Evolutionary conservation across 163 green algal genomes (phyloP), one percentile per base, ranked within the genome.

Genomic region (Chlamydomonas reinhardtii): DNA sequence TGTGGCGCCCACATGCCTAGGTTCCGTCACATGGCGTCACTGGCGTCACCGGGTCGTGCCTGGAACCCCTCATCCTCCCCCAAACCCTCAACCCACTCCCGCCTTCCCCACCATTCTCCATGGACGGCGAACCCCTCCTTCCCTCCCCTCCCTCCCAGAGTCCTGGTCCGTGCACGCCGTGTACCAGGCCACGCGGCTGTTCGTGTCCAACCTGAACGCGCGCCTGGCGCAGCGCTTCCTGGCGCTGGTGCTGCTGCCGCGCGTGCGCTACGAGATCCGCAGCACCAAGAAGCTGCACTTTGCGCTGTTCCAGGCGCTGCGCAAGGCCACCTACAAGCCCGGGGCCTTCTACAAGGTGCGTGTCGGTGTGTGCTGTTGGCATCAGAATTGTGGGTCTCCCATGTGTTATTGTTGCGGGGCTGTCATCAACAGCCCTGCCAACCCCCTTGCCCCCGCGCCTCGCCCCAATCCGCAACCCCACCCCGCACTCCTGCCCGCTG

Each of bases 281-380:
- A 72, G 31, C 74, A 89, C 75, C n/a, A 76, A 96, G 52, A 91
- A 94, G 37, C 94, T 99, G 62, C 97, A 99, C 95, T 98, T 99
- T 94, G 96, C 97, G 66, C 92, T 99, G 66, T 99, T 98, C 90
- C 95, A 98, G 91, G 91, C 97, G 19, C 91, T 99, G 54, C 97
- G 97, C 82, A 99, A 99, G 91, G 82, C 97, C 27, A 96, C 97
- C 31, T 99, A 99, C 94, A 99, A 99, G 92, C 94, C 98, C 3
- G 96, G 95, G 22, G 98, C 98, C 9, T 99, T 99, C 84, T 99
- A 97, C 93, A 99, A 99, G 90, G 91, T 92, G 54, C 0, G 88
- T 22, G 25, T 15, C 27, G 5, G 62, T 8, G 62, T 1, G 48
- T 56, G 48, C 11, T 9, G 39, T 5, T 48, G n/a, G n/a, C n/a